phyloP scores from a whole-genome alignment of 2,329 filamentous ascomycete species.

The Coleophoma crateriformis region DNA sequence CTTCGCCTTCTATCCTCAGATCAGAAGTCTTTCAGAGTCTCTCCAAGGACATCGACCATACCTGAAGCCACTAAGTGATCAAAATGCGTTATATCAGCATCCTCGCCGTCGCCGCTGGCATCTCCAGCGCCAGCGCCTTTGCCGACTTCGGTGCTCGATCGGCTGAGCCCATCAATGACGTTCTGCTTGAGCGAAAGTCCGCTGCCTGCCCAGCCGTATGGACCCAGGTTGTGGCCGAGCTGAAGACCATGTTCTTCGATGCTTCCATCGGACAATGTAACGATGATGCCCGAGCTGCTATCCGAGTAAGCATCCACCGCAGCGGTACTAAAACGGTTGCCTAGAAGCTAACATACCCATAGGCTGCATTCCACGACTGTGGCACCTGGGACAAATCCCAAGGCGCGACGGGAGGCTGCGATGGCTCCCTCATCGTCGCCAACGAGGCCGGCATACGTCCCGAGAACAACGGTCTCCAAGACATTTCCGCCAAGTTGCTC shows the following conservation, averaged over 20 bases:
- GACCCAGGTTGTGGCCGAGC: background rate
- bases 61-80: background rate
- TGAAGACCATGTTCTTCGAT: slow-evolving; percentile 6
- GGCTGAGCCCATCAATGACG: background rate
- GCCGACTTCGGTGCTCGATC: background rate
- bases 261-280: slow-evolving; percentile 9
- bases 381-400: slow-evolving; percentile 9
- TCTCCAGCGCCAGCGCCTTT: background rate
- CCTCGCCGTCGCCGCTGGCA: background rate
- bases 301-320: slow-evolving; percentile 4
- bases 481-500: slow-evolving; percentile 7
- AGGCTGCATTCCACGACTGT: slow-evolving; percentile 14
- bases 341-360: background rate
- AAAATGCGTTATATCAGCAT: background rate
- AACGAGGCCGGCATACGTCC: slow-evolving; percentile 1
- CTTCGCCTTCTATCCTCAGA: no score
- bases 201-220: background rate
- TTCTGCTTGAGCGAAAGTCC: background rate
- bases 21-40: background rate
- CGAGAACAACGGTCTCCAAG: slow-evolving; percentile 14
- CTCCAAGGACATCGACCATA: no score
- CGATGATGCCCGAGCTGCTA: slow-evolving; percentile 12
- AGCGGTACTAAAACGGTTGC: background rate
- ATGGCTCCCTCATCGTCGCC: slow-evolving; percentile 11
- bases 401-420: slow-evolving; percentile 11